Conservation (phyloP, 2,329 filamentous ascomycete genomes). For the Emydomyces testavorans region DNA sequence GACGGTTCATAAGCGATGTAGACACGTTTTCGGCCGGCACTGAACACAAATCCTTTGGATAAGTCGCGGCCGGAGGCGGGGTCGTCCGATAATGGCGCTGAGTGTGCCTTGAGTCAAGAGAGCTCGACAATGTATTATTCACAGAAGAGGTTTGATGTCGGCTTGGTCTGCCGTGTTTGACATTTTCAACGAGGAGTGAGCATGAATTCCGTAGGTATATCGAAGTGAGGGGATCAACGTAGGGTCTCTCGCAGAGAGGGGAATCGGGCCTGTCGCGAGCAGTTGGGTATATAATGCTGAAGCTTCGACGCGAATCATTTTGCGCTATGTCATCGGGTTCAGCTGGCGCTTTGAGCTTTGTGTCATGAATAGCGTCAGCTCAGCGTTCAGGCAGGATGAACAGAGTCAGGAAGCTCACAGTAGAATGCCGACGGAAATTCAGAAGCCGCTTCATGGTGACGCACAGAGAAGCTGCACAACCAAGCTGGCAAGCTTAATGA, state of each 20-base stretch:
- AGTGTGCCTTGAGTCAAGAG: background rate
- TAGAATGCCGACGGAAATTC: conserved; percentile 3
- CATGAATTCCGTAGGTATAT: conserved; percentile 12
- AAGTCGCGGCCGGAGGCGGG: background rate
- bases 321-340: background rate
- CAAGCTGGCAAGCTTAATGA: no score
- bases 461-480: no score
- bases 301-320: conserved; percentile 1
- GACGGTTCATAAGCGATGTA: background rate
- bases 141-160: background rate
- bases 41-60: background rate
- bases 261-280: conserved; percentile 1
- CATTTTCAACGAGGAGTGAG: conserved; percentile 7
- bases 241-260: background rate
- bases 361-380: background rate
- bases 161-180: background rate
- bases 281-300: background rate
- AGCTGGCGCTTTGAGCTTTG: background rate
- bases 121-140: background rate
- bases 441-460: background rate
- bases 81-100: background rate
- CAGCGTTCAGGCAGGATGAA: background rate
- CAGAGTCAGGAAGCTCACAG: background rate
- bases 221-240: conserved; percentile 12
- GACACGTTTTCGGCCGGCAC: background rate